Conservation (phyloP, 2,329 filamentous ascomycete genomes). For the Colletotrichum noveboracense region DNA sequence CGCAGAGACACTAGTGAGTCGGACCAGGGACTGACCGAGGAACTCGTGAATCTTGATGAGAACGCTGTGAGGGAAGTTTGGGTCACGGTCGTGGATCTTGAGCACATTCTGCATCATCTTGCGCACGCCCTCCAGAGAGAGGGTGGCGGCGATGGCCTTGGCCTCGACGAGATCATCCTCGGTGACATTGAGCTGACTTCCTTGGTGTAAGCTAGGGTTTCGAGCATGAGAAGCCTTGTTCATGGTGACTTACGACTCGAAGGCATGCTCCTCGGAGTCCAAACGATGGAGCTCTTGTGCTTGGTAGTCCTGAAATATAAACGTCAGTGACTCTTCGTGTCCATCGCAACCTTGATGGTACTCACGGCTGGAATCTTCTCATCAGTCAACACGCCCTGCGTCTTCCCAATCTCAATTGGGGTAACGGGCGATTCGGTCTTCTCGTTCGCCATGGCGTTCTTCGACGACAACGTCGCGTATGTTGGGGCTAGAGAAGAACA, state of each 20-base stretch:
- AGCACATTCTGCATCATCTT: slow-evolving; percentile 44
- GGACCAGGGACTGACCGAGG: slow-evolving; percentile 42
- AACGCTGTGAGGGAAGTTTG: slow-evolving; percentile 45
- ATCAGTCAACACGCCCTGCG: slow-evolving; percentile 10
- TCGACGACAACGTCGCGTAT: background rate
- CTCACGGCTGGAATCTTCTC: slow-evolving; percentile 10
- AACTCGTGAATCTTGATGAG: slow-evolving; percentile 46
- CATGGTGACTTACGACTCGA: background rate
- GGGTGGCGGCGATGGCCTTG: slow-evolving; percentile 38
- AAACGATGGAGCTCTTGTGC: slow-evolving; percentile 3
- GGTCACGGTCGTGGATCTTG: slow-evolving; percentile 46
- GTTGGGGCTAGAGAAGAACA: background rate
- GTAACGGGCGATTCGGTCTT: slow-evolving; percentile 5
- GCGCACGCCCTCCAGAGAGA: slow-evolving; percentile 37
- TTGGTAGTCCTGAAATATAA: background rate
- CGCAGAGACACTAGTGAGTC: background rate
- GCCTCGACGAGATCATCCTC: slow-evolving; percentile 51
- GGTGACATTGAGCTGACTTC: slow-evolving; percentile 37
- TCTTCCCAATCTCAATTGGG: slow-evolving; percentile 8
- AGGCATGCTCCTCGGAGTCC: slow-evolving; percentile 10
- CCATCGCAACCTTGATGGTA: background rate
- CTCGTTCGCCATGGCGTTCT: slow-evolving; percentile 13
- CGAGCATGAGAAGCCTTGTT: background rate
- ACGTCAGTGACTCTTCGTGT: background rate
- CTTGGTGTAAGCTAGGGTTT: background rate